Base-by-base conservation (phyloP, 441 rosid species). In the Jatropha podagrica region DNA sequence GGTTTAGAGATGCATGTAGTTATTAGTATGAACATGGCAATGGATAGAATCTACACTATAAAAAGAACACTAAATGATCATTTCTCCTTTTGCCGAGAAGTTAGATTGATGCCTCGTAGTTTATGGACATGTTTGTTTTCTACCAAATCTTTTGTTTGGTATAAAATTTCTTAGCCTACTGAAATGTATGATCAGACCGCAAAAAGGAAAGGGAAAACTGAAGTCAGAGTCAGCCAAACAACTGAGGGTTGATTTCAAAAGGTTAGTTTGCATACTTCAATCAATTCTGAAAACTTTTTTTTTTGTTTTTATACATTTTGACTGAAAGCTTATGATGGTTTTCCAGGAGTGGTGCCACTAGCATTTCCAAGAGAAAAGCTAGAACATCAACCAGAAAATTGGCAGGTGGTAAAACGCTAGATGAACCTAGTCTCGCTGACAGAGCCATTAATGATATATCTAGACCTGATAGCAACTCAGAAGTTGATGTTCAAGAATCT, bases 341-440 rank as follows among this genome's bases (percentile, higher is more conserved):
- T 77, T 81, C 68, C n/a, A 84, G 86, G 81, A 78, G 51, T 60
- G 64, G 79, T 20, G 70, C 71, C 14, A 58, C 71, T 32, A 70
- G 68, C 49, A 54, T 40, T 55, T 72, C 78, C 46, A 79, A 75
- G 69, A 23, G 59, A 11, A 78, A 74, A 65, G 73, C 74, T 13
- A 69, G 59, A 72, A 56, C 70, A 56, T 64, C 80, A 46, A 51
- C 64, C 52, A 65, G 74, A 40, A 73, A 42, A 40, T 65, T 56
- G 54, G 51, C 56, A 0, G 55, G 26, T 49, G 72, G 68, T 23
- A 26, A 52, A 26, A 59, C 13, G 65, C 5, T 18, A 42, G 74
- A 67, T 17, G 54, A 75, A 40, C 66, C 62, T 38, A 52, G 6
- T 66, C 8, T 49, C 1, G 44, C 40, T 40, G 74, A 65, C 41